phyloP scores from a whole-genome alignment of 768 basidiomycete species.

The Rhizopogon vesiculosus region DNA sequence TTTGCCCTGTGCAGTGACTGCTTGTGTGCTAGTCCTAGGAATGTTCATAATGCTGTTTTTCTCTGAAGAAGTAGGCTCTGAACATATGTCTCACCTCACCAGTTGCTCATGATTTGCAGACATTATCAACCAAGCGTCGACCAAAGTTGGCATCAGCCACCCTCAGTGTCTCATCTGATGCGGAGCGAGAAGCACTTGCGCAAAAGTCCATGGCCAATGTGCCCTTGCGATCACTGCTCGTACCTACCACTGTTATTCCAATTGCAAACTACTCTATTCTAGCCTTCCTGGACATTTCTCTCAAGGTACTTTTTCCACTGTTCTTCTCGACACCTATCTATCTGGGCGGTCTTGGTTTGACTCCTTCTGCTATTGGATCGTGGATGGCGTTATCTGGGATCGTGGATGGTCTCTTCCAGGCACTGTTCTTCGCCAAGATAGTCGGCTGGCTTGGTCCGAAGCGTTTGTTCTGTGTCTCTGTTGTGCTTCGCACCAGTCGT shows the following conservation, averaged over 20 bases:
- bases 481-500: constrained; percentile 37
- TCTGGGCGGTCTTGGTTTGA: constrained; percentile 38
- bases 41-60: constrained; percentile 16
- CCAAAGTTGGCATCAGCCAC: background rate
- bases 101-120: background rate
- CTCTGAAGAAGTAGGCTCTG: constrained; percentile 25
- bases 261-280: constrained; percentile 37
- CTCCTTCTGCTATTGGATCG: constrained; percentile 36
- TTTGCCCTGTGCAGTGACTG: constrained; percentile 25
- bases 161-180: too few relatives aligned
- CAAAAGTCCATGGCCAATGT: constrained; percentile 12
- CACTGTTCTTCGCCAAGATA: constrained; percentile 33
- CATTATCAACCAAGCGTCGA: background rate
- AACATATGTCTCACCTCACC: background rate
- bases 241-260: constrained; percentile 33
- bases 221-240: constrained; percentile 25
- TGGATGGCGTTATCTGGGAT: constrained; percentile 33
- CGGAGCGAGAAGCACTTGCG: background rate
- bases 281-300: constrained; percentile 37
- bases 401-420: constrained; percentile 34
- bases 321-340: constrained; percentile 39
- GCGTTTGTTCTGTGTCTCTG: constrained; percentile 32
- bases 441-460: constrained; percentile 37
- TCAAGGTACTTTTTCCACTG: constrained; percentile 37
- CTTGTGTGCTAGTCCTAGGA: constrained; percentile 6